Conservation (phyloP, 805 yeast species). For the Starmerella lactis-condensi region DNA sequence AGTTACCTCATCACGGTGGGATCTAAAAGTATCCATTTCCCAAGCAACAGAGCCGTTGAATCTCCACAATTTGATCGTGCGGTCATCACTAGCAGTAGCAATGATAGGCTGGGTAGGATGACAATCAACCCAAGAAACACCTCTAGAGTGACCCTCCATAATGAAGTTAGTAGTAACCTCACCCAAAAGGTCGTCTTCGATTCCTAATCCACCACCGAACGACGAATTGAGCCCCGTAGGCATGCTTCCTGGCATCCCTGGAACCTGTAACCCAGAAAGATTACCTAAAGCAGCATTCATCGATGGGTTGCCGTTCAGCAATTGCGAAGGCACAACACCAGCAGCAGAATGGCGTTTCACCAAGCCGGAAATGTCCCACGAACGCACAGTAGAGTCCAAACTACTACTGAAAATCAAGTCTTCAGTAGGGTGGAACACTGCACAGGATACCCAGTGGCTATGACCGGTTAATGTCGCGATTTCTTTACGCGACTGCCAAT, state of each 20-base stretch:
- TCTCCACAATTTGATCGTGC: constrained; percentile 90
- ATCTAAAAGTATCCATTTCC: constrained; percentile 98
- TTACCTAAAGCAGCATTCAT: not conserved
- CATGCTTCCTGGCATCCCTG: constrained; percentile 5
- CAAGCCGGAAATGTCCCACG: constrained; percentile 93
- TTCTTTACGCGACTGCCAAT: constrained; percentile 97
- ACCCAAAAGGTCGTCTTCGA: constrained; percentile 70
- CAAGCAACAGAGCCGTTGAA: constrained; percentile 95
- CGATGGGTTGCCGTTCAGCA: too few relatives aligned
- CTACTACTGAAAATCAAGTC: constrained; percentile 91
- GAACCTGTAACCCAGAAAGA: constrained; percentile 4
- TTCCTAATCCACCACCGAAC: not conserved
- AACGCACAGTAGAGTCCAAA: constrained; percentile 94
- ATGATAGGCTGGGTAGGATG: constrained; percentile 91
- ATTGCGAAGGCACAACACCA: constrained; percentile 18
- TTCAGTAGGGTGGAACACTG: constrained; percentile 90
- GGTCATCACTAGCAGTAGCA: constrained; percentile 90
- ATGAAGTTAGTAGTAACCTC: constrained; percentile 89
- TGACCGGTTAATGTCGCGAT: constrained; percentile 96
- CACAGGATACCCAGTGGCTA: constrained; percentile 95
- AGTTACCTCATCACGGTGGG: constrained; percentile 86
- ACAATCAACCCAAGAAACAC: constrained; percentile 96
- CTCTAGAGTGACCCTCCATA: constrained; percentile 93
- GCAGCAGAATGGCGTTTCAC: constrained; percentile 88
- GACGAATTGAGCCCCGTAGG: constrained; percentile 3